These are phyloP conservation scores for Panaeolus cyanescens DNA, from an alignment of 768 basidiomycete species.

Conservation along the genomic window DNA sequence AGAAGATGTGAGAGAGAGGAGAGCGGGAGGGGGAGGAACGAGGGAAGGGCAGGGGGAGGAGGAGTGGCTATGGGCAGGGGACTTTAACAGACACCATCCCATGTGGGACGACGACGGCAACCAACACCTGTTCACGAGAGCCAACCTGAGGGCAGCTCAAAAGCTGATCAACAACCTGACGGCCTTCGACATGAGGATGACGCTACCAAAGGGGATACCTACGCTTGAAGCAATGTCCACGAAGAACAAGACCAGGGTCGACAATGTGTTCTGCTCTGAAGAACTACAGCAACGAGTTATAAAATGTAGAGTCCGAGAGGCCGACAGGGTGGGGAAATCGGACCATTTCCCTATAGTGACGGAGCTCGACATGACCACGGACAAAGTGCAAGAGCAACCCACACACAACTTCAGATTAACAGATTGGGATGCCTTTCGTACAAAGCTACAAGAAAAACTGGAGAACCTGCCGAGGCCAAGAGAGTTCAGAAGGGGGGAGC, in stretches of 20 bases:
- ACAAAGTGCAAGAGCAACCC: not conserved
- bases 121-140: conserved; percentile 18
- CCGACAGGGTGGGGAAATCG: conserved; percentile 12
- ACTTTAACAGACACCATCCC: too few species aligned
- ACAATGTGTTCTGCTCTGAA: conserved; percentile 32
- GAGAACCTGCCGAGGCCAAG: not conserved
- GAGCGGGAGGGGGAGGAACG: too few species aligned
- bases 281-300: conserved; percentile 15
- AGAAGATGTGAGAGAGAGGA: too few species aligned
- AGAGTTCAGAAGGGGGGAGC: not conserved
- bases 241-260: conserved; percentile 42
- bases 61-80: too few species aligned
- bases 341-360: conserved; percentile 40
- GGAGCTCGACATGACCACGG: conserved; percentile 19
- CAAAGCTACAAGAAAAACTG: conserved; percentile 11
- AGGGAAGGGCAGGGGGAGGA: too few species aligned
- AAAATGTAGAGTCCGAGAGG: conserved; percentile 23
- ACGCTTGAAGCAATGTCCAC: conserved; percentile 27
- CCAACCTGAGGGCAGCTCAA: conserved; percentile 16
- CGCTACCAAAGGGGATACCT: conserved; percentile 25
- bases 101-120: conserved; percentile 24
- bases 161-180: conserved; percentile 23
- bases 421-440: conserved; percentile 29
- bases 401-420: not conserved
- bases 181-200: conserved; percentile 28